Conservation (phyloP, 1,284 basidiomycete genomes). For the Ceratobasidium sp. region DNA sequence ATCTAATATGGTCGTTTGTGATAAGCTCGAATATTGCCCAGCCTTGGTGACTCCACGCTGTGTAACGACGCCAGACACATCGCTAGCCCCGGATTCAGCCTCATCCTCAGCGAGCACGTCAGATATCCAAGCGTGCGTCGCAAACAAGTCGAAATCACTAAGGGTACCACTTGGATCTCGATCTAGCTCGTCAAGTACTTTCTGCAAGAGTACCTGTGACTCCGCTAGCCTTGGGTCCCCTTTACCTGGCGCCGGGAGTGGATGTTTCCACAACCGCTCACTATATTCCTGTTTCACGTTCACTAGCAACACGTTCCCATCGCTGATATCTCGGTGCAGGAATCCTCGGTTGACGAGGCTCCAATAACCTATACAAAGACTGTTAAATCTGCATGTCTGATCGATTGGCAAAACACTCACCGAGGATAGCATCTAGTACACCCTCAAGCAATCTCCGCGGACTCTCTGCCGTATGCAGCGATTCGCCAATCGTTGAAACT, state of each 20-base stretch:
- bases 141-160: conserved; percentile 30
- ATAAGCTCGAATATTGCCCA: background rate
- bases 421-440: conserved; percentile 3
- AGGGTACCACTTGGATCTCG: conserved; percentile 24
- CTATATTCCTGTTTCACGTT: background rate
- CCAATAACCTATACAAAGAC: conserved; percentile 32
- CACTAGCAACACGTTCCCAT: conserved; percentile 24
- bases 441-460: background rate
- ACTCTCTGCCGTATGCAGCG: background rate
- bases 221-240: too few species aligned
- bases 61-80: too few species aligned
- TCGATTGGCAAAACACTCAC: background rate
- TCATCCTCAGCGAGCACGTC: too few species aligned
- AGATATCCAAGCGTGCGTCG: background rate
- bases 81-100: too few species aligned
- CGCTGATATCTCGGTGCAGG: conserved; percentile 31
- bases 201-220: conserved; percentile 1
- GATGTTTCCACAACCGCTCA: background rate
- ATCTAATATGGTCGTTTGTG: background rate
- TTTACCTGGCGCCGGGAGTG: too few species aligned
- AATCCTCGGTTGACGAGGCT: background rate
- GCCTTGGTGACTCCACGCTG: too few species aligned
- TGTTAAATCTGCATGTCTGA: background rate
- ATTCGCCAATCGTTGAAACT: background rate
- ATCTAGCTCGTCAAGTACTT: background rate